These are phyloP conservation scores for Myriangium duriaei DNA, from an alignment of 2,329 filamentous ascomycete genomes.

Conservation along the genomic window DNA sequence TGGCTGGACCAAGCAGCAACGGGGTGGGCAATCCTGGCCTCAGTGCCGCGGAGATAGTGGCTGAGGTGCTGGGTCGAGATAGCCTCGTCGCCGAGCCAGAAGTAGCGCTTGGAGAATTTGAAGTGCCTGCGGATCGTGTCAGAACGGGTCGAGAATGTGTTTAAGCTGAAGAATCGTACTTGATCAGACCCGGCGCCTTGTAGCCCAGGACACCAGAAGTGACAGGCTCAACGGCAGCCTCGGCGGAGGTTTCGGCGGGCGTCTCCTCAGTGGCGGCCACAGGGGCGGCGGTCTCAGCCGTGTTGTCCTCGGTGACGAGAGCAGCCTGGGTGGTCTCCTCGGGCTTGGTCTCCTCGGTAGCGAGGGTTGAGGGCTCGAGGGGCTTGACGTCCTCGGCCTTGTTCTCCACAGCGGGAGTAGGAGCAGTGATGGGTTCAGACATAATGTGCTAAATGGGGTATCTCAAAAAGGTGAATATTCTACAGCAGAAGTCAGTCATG, in stretches of 20 bases:
- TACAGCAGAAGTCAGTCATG: constrained; percentile 5
- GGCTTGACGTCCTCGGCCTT: constrained; percentile 16
- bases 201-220: constrained; percentile 77
- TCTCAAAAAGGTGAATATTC: constrained; percentile 3
- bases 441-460: constrained; percentile 9
- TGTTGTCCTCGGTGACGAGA: constrained; percentile 25
- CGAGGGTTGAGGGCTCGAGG: constrained; percentile 23
- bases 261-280: constrained; percentile 23
- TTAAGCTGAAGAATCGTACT: constrained; percentile 47
- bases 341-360: constrained; percentile 18
- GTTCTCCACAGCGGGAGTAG: constrained; percentile 9
- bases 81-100: constrained; percentile 51
- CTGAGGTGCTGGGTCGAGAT: constrained; percentile 64
- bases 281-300: constrained; percentile 19
- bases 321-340: constrained; percentile 29
- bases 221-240: constrained; percentile 50
- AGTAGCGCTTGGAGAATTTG: constrained; percentile 84
- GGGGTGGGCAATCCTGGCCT: constrained; percentile 65
- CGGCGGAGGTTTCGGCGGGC: constrained; percentile 30
- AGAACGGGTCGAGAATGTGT: constrained; percentile 9
- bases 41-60: constrained; percentile 77
- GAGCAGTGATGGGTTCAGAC: constrained; percentile 7
- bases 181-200: constrained; percentile 81
- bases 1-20: constrained; percentile 80
- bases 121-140: constrained; percentile 52